phyloP scores from a whole-genome alignment of 208 protist genomes.

The Crithidia thermophila region DNA sequence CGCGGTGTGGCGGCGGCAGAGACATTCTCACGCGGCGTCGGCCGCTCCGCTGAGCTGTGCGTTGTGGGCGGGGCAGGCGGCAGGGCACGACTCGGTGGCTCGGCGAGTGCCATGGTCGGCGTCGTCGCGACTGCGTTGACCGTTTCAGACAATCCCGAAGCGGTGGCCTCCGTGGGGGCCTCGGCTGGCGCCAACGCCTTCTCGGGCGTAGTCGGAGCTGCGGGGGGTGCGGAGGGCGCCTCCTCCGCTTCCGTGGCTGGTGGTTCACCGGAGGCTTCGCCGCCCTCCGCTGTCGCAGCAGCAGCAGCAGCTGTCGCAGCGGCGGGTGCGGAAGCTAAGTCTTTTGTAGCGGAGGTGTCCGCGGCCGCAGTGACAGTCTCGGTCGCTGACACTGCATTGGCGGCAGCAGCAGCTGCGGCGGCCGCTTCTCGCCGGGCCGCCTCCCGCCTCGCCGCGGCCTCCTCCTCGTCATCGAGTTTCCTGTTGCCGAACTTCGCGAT shows the following conservation, averaged over 20 bases:
- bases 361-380: background rate
- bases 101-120: background rate
- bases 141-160: too few relatives aligned
- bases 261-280: background rate
- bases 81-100: background rate
- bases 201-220: background rate
- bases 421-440: conserved; percentile 26
- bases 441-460: conserved; percentile 24
- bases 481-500: conserved; percentile 76
- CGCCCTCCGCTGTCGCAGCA: conserved; percentile 2
- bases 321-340: background rate
- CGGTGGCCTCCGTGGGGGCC: background rate
- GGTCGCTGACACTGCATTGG: too few relatives aligned
- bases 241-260: background rate
- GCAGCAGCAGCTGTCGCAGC: conserved; percentile 1
- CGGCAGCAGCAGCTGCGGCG: conserved; percentile 16
- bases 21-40: background rate
- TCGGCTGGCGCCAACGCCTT: background rate
- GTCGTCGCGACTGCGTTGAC: too few relatives aligned
- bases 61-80: background rate
- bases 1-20: conserved; percentile 1
- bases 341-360: too few relatives aligned
- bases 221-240: conserved; percentile 3
- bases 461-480: conserved; percentile 45
- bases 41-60: conserved; percentile 1